A percentile compares a stretch with the other conserved stretches of the same genome.
Conservation (phyloP, 352 stramenopile genomes). For the Pythium apleroticum region DNA sequence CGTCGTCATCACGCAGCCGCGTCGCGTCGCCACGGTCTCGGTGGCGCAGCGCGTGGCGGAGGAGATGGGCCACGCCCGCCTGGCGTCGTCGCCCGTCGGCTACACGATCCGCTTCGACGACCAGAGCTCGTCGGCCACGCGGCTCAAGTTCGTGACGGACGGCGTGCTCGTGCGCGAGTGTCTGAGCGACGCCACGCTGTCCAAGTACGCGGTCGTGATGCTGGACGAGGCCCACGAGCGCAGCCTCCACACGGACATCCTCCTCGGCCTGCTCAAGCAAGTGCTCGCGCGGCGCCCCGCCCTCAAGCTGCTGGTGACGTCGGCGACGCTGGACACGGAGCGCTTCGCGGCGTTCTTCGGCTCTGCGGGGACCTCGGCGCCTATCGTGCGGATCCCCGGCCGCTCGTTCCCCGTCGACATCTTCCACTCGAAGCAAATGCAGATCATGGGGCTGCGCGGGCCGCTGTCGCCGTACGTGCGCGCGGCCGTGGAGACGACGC, state of each 20-base stretch:
- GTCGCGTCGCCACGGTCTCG: constrained; percentile 96
- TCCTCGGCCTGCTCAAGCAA: constrained; percentile 94
- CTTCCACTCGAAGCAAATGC: constrained; percentile 89
- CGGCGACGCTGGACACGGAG: constrained; percentile 88
- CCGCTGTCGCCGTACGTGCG: constrained; percentile 67
- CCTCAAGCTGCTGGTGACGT: constrained; percentile 94
- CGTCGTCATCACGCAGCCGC: constrained; percentile 90
- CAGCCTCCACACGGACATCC: constrained; percentile 97
- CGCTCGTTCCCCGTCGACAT: constrained; percentile 92
- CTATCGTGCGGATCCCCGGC: constrained; percentile 89
- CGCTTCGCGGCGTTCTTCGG: constrained; percentile 90
- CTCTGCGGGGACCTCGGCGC: constrained; percentile 37
- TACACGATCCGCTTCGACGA: constrained; percentile 99
- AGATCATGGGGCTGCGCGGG: constrained; percentile 68
- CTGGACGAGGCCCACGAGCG: constrained; percentile 98
- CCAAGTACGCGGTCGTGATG: constrained; percentile 89
- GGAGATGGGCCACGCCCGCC: constrained; percentile 88
- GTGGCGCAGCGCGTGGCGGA: constrained; percentile 97
- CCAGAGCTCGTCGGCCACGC: constrained; percentile 49
- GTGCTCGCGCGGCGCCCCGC: constrained; percentile 65
- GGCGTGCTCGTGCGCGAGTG: constrained; percentile 83
- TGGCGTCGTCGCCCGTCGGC: constrained; percentile 61
- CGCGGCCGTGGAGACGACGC: constrained; percentile 67
- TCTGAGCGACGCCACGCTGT: constrained; percentile 70
- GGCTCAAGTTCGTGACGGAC: constrained; percentile 87